phyloP scores from a whole-genome alignment of 2,329 filamentous ascomycete species.

The Blastomyces silverae region DNA sequence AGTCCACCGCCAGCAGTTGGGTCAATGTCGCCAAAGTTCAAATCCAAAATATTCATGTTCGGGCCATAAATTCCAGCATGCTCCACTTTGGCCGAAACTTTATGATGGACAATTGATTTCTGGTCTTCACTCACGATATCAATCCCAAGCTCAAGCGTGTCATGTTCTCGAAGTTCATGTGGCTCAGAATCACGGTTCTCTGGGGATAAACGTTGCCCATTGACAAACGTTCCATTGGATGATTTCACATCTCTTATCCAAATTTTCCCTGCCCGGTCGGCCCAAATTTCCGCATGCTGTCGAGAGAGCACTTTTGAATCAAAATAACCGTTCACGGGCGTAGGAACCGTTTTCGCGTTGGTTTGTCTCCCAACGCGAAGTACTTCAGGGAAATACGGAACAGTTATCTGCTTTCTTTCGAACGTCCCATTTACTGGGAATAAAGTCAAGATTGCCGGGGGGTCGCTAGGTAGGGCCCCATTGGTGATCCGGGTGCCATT shows the following conservation, averaged over 20 bases:
- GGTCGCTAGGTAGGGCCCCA: slow-evolving; percentile 45
- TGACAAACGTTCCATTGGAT: slow-evolving; percentile 97
- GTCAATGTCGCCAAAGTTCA: slow-evolving; percentile 89
- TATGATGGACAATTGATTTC: slow-evolving; percentile 97
- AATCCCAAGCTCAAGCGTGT: slow-evolving; percentile 90
- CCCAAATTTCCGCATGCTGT: slow-evolving; percentile 94
- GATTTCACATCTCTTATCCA: slow-evolving; percentile 98
- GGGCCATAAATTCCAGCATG: slow-evolving; percentile 74
- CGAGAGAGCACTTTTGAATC: slow-evolving; percentile 96
- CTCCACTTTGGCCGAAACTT: slow-evolving; percentile 93
- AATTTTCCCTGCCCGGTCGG: slow-evolving; percentile 75
- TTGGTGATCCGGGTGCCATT: slow-evolving; percentile 49
- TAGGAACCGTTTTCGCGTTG: slow-evolving; percentile 91
- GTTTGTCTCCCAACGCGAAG: slow-evolving; percentile 92
- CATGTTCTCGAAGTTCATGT: slow-evolving; percentile 82
- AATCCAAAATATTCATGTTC: slow-evolving; percentile 66
- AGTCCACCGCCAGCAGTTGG: slow-evolving; percentile 64
- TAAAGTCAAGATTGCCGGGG: slow-evolving; percentile 74
- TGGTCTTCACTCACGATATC: slow-evolving; percentile 99
- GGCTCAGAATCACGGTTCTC: slow-evolving; percentile 97
- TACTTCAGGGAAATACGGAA: slow-evolving; percentile 90
- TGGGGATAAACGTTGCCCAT: slow-evolving; percentile 77
- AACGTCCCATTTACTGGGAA: slow-evolving; percentile 93
- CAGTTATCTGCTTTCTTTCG: slow-evolving; percentile 89
- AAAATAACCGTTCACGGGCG: slow-evolving; percentile 86